phyloP scores from a whole-genome alignment of 768 basidiomycete genomes.

The Mycena haematopus region DNA sequence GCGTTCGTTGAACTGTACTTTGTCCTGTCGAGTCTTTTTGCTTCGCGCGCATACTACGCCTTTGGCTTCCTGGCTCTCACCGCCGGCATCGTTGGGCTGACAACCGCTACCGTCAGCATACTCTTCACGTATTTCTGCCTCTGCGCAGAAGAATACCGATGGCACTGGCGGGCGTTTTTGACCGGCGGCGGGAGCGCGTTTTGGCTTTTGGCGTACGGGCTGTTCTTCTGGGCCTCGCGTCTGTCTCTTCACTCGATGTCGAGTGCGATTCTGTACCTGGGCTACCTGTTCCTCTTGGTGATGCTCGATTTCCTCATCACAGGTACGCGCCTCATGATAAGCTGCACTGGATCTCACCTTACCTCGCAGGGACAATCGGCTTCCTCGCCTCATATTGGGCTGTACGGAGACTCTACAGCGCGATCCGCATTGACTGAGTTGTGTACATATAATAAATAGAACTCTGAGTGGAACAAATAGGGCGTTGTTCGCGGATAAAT shows the following conservation, averaged over 20 bases:
- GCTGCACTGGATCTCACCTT: not conserved
- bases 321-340: conserved; percentile 53
- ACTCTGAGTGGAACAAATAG: not conserved
- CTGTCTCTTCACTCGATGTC: conserved; percentile 85
- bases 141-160: conserved; percentile 95
- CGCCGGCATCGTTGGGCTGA: conserved; percentile 80
- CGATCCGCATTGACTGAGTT: conserved; percentile 74
- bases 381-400: conserved; percentile 93
- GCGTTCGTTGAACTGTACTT: conserved; percentile 96
- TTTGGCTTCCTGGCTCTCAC: conserved; percentile 95
- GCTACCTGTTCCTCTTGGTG: conserved; percentile 85
- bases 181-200: conserved; percentile 91
- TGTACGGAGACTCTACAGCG: conserved; percentile 80
- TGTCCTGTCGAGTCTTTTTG: conserved; percentile 89
- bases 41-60: conserved; percentile 92
- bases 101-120: conserved; percentile 90
- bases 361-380: conserved; percentile 80
- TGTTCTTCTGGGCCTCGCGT: conserved; percentile 88
- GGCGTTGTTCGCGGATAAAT: conserved; percentile 4
- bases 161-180: conserved; percentile 97
- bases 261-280: conserved; percentile 85
- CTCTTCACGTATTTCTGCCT: conserved; percentile 89
- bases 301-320: conserved; percentile 89
- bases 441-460: conserved; percentile 23
- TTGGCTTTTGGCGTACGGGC: conserved; percentile 88